Base-by-base conservation (phyloP, 1,284 basidiomycete genomes). In the Lentinula novae-zelandiae region DNA sequence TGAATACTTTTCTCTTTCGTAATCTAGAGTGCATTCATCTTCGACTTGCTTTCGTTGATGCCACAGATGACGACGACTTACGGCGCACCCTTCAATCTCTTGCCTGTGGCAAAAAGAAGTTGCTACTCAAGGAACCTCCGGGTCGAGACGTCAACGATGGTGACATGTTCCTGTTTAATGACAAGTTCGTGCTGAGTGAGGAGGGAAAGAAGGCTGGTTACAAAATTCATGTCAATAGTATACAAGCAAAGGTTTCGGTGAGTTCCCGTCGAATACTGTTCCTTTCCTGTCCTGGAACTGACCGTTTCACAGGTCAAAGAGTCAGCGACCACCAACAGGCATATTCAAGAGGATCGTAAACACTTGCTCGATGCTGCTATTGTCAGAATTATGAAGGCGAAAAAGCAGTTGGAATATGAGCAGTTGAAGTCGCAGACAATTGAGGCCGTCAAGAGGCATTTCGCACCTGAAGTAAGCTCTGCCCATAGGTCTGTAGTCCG, bases 221-320 rank as follows among this genome's bases (percentile, higher is more conserved):
- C 54, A 91, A 89, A 67, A 86, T 99, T 53, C 92, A 93, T 72
- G 96, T 99, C 77, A 98, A 96, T 71, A 93, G 95, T 57, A 97
- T 99, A 64, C 96, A 98, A 74, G 90, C 90, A 52, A 95, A 95
- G 70, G 91, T 95, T 67, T 89, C 93, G 62, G 92, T 93, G 67
- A 58, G 83, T 76, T 27, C 27, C 27, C 3, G 27, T 27, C 27
- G 27, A 27, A 27, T 27, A 3, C 3, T 27, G 3, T 27, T 27
- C 27, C 27, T 27, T 27, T 27, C 27, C 27, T 27, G 27, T 27
- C 27, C 27, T 3, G 27, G 27, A 27, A 27, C 27, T 27, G 27
- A 27, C 27, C 27, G 3, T 27, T 27, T 27, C 58, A 1, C 64
- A 95, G 92, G 82, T 85, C 38, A 95, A 98, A 71, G 96, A 98